These are phyloP conservation scores for Fusarium albidum DNA, from an alignment of 2,329 filamentous ascomycete species.

Conservation along the genomic window DNA sequence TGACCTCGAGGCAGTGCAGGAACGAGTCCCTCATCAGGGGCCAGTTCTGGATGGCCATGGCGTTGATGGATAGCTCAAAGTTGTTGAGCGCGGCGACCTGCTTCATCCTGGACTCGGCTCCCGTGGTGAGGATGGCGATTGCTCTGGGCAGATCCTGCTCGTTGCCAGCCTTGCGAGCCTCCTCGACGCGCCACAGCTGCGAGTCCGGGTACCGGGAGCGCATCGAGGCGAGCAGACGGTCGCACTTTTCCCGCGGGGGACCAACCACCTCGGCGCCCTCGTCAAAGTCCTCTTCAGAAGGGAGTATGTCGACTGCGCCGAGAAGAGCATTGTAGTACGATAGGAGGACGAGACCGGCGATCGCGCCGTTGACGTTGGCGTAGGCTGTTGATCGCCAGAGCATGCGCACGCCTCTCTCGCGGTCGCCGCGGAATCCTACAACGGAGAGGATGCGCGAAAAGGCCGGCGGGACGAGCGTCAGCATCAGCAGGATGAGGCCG, in stretches of 20 bases:
- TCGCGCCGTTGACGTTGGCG: conserved; percentile 89
- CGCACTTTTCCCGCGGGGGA: conserved; percentile 75
- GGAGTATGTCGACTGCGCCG: conserved; percentile 87
- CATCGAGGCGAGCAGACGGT: conserved; percentile 75
- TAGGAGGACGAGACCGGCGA: conserved; percentile 82
- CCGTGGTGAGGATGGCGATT: conserved; percentile 68
- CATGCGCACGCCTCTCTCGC: conserved; percentile 81
- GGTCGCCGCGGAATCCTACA: conserved; percentile 90
- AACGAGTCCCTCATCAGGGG: conserved; percentile 77
- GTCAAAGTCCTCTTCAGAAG: conserved; percentile 62
- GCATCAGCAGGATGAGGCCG: conserved; percentile 82
- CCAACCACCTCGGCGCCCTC: conserved; percentile 68
- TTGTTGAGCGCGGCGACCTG: conserved; percentile 86
- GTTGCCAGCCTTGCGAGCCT: conserved; percentile 76
- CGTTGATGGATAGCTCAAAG: conserved; percentile 83
- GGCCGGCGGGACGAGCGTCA: conserved; percentile 92
- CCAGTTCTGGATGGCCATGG: conserved; percentile 83
- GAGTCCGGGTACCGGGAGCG: conserved; percentile 80
- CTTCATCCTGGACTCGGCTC: conserved; percentile 76
- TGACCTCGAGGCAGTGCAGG: conserved; percentile 76
- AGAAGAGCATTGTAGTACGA: conserved; percentile 90
- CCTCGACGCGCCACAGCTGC: conserved; percentile 86
- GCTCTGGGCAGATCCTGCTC: conserved; percentile 73
- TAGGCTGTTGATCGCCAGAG: conserved; percentile 91
- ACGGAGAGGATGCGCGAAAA: conserved; percentile 88